Evolutionary conservation across 2,329 filamentous ascomycete species (phyloP).

Genomic region (Hypocrella siamensis): DNA sequence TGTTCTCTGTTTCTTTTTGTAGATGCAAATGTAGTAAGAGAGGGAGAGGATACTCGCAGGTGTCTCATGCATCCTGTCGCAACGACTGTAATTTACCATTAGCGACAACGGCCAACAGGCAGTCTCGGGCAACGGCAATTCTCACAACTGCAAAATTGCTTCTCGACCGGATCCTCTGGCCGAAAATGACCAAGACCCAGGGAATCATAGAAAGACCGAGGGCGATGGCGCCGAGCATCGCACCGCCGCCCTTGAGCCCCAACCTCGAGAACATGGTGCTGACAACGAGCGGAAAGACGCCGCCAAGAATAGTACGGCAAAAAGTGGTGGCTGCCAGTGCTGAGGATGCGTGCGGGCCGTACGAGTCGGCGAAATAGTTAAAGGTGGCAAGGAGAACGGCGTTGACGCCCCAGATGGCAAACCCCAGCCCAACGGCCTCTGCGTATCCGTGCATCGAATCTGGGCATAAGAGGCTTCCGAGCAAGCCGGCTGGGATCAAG

Average conservation of each 20-base stretch:
- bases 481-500: conserved; percentile 64
- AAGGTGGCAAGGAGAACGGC: conserved; percentile 78
- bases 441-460: conserved; percentile 11
- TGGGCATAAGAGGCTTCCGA: conserved; percentile 24
- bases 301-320: conserved; percentile 71
- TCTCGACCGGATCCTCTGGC: conserved; percentile 55
- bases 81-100: too few relatives aligned
- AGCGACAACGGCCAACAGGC: background rate
- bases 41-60: too few relatives aligned
- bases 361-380: conserved; percentile 84
- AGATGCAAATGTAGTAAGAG: too few relatives aligned
- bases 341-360: conserved; percentile 70
- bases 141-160: conserved; percentile 60
- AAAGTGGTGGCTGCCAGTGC: conserved; percentile 77
- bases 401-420: conserved; percentile 76
- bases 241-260: conserved; percentile 55
- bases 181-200: conserved; percentile 71
- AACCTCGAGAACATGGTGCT: conserved; percentile 56
- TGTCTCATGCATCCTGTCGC: too few relatives aligned
- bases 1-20: too few relatives aligned
- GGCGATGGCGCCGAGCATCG: conserved; percentile 60
- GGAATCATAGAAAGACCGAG: conserved; percentile 60
- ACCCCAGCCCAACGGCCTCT: conserved; percentile 42
- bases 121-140: conserved; percentile 1
- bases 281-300: conserved; percentile 66